Evolutionary conservation across 768 basidiomycete genomes (phyloP).

Genomic region (Mycena maculata): DNA sequence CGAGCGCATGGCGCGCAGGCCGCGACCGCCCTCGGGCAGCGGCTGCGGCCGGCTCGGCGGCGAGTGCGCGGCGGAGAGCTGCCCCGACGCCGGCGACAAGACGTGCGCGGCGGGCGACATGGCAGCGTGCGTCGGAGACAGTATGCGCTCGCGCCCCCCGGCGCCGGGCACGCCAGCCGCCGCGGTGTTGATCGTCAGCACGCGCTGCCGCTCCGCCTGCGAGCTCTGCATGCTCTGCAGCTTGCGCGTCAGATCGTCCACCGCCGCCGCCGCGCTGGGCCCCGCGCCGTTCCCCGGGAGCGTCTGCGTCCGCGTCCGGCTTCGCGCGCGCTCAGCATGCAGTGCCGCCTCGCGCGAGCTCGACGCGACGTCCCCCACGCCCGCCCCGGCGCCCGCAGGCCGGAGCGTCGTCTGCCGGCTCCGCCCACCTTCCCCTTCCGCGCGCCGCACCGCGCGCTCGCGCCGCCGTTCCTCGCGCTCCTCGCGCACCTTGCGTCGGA

Average conservation of each 20-base stretch:
- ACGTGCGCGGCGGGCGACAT: not conserved
- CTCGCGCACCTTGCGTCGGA: slow-evolving; percentile 76
- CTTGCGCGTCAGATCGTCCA: slow-evolving; percentile 70
- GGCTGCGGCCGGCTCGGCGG: slow-evolving; percentile 39
- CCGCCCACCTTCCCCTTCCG: slow-evolving; percentile 34
- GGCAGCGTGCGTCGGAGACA: slow-evolving; percentile 20
- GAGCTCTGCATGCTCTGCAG: slow-evolving; percentile 62
- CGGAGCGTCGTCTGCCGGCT: slow-evolving; percentile 48
- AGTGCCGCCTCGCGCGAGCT: slow-evolving; percentile 33
- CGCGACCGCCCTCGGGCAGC: slow-evolving; percentile 34
- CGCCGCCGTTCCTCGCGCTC: slow-evolving; percentile 70
- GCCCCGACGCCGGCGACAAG: no score
- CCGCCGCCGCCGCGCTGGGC: slow-evolving; percentile 51
- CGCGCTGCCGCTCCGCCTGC: slow-evolving; percentile 57
- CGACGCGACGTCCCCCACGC: slow-evolving; percentile 31
- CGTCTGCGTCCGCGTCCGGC: slow-evolving; percentile 59
- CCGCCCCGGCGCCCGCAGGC: slow-evolving; percentile 50
- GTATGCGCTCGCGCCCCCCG: slow-evolving; percentile 4
- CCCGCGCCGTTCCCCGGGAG: slow-evolving; percentile 52
- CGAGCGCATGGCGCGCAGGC: slow-evolving; percentile 66
- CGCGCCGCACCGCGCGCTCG: slow-evolving; percentile 53
- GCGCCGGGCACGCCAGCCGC: slow-evolving; percentile 25
- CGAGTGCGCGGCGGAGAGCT: no score
- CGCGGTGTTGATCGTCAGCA: slow-evolving; percentile 51
- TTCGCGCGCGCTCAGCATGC: slow-evolving; percentile 30